Conservation (phyloP, 345 rosid genomes). For the Triadica sebifera region DNA sequence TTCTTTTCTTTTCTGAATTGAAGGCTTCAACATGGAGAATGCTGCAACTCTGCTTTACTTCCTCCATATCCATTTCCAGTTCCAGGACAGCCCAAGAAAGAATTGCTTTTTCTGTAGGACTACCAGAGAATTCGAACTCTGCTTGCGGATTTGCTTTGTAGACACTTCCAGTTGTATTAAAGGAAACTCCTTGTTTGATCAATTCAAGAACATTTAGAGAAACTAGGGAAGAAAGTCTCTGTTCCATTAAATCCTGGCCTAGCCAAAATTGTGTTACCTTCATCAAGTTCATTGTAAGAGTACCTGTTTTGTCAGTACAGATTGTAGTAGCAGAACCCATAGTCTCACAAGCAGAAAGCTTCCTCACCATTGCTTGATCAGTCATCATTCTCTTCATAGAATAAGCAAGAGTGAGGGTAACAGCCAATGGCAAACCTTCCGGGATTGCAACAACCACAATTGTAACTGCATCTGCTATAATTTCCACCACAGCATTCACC, state of each 20-base stretch:
- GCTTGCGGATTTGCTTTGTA: constrained; percentile 36
- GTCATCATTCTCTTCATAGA: constrained; percentile 82
- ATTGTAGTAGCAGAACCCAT: constrained; percentile 84
- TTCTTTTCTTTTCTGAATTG: constrained; percentile 64
- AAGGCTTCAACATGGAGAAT: constrained; percentile 63
- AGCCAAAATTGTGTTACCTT: constrained; percentile 60
- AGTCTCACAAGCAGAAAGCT: constrained; percentile 77
- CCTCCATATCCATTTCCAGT: constrained; percentile 50
- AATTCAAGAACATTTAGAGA: constrained; percentile 39
- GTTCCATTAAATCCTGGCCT: constrained; percentile 37
- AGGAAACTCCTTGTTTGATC: constrained; percentile 54
- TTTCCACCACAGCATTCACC: constrained; percentile 50
- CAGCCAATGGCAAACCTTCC: constrained; percentile 78
- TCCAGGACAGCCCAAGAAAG: constrained; percentile 64
- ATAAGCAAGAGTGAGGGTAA: constrained; percentile 71
- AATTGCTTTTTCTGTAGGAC: constrained; percentile 74
- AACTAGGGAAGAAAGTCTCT: constrained; percentile 14
- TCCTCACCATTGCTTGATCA: constrained; percentile 82
- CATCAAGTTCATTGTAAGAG: constrained; percentile 72
- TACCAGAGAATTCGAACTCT: constrained; percentile 48
- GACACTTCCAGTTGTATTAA: constrained; percentile 64
- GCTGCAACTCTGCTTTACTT: constrained; percentile 36
- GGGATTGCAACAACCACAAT: constrained; percentile 90
- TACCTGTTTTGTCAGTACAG: no score
- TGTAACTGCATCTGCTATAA: constrained; percentile 72